These are phyloP conservation scores for Ilex aquifolium DNA, from an alignment of 257 asterid genomes.

Conservation along the genomic window DNA sequence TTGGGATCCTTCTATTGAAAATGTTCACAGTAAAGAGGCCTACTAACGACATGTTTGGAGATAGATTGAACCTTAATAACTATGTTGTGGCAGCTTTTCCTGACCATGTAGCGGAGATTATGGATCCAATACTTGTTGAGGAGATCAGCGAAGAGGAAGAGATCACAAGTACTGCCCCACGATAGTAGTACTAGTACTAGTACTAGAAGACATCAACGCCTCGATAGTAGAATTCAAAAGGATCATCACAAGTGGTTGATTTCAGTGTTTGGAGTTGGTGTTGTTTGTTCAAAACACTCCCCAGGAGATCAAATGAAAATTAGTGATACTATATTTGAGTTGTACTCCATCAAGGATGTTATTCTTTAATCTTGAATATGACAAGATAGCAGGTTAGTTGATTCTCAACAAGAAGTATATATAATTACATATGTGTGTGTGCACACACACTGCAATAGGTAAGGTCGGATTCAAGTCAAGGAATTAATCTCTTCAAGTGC, in stretches of 20 bases:
- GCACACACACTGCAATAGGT: no score
- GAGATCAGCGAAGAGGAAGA: neutral
- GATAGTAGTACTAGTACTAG: no score
- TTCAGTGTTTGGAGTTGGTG: neutral
- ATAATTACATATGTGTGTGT: no score
- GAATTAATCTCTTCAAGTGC: no score
- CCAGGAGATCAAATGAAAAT: neutral
- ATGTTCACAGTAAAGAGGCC: neutral
- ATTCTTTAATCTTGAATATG: neutral
- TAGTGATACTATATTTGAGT: neutral
- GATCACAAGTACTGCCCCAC: neutral
- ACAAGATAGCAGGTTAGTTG: no score
- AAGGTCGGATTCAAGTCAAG: no score
- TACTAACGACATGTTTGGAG: neutral
- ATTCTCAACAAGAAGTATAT: no score
- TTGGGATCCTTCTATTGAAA: neutral
- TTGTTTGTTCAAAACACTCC: neutral
- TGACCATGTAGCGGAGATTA: neutral
- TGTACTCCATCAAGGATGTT: neutral
- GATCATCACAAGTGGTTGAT: neutral
- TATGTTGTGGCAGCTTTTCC: neutral
- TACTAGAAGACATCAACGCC: no score
- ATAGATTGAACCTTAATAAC: neutral
- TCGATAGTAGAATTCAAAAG: no score
- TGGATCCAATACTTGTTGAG: neutral